Percentiles rank a stretch among this genome's conserved stretches.
Conservation (phyloP, 2,329 filamentous ascomycete species). For the Eurotiales sp. region DNA sequence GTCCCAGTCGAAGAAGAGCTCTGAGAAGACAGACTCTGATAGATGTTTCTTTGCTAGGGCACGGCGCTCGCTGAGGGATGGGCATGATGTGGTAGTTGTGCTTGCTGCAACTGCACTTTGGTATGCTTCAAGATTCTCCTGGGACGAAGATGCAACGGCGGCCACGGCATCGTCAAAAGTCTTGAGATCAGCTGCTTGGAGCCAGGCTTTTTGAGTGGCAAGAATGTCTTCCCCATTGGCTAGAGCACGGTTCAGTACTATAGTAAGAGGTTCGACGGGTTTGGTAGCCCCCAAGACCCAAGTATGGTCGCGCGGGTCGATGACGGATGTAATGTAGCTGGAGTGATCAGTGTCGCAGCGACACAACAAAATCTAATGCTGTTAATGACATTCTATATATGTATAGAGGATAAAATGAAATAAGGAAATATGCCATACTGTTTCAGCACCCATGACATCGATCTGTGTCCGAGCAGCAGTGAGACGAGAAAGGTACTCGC, state of each 20-base stretch:
- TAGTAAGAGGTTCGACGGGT: background rate
- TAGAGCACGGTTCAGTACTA: background rate
- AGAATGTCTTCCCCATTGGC: background rate
- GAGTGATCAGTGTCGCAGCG: background rate
- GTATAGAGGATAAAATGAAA: too few species aligned
- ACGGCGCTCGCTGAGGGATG: background rate
- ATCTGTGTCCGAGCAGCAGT: background rate
- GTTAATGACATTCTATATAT: too few species aligned
- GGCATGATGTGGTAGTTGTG: background rate
- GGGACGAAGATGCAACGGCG: background rate
- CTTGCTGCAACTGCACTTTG: background rate
- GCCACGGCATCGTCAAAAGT: background rate
- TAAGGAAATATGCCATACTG: background rate
- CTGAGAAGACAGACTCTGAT: background rate
- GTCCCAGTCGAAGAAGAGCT: constrained; percentile 2
- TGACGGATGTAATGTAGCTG: background rate
- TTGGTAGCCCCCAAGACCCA: constrained; percentile 1
- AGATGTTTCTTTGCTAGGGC: constrained; percentile 1
- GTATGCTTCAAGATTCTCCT: background rate
- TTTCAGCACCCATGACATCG: background rate
- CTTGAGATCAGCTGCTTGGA: background rate
- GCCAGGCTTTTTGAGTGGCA: background rate
- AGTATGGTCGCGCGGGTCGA: background rate
- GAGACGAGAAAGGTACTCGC: background rate
- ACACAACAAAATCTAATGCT: background rate